Percentiles rank a stretch among this genome's conserved stretches.
Conservation (phyloP, 306 rosid genomes). For the Medicago lupulina region DNA sequence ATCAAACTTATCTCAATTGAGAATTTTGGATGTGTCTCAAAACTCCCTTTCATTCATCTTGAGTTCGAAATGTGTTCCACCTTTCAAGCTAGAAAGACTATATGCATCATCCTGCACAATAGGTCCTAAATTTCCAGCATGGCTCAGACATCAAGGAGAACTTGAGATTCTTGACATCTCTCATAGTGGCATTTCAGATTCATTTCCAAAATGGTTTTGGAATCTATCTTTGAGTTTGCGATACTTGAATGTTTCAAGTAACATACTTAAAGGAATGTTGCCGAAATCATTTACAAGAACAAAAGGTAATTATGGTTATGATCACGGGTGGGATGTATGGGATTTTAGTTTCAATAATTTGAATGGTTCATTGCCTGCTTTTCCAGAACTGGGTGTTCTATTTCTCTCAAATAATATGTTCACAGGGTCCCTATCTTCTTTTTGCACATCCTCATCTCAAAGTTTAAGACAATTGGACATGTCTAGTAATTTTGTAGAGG, state of each 20-base stretch:
- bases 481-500: slow-evolving; percentile 7
- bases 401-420: slow-evolving; percentile 39
- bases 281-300: not conserved
- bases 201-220: slow-evolving; percentile 41
- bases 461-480: not conserved
- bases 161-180: not conserved
- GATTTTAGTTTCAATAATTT: slow-evolving; percentile 43
- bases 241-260: slow-evolving; percentile 39
- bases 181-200: slow-evolving; percentile 24
- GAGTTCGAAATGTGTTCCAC: slow-evolving; percentile 41
- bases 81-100: not conserved
- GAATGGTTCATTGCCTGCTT: slow-evolving; percentile 25
- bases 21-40: not conserved
- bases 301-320: fast-evolving
- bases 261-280: slow-evolving; percentile 25
- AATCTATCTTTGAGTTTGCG: not conserved
- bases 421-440: not conserved
- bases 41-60: slow-evolving; percentile 43
- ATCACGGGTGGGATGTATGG: fast-evolving
- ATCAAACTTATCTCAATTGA: not conserved
- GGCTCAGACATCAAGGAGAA: slow-evolving; percentile 43
- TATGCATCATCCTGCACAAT: slow-evolving; percentile 16
- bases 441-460: not conserved
- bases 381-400: fast-evolving
- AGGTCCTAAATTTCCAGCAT: slow-evolving; percentile 51